Conservation (phyloP, 1,284 basidiomycete genomes). For the Serendipita sp. region DNA sequence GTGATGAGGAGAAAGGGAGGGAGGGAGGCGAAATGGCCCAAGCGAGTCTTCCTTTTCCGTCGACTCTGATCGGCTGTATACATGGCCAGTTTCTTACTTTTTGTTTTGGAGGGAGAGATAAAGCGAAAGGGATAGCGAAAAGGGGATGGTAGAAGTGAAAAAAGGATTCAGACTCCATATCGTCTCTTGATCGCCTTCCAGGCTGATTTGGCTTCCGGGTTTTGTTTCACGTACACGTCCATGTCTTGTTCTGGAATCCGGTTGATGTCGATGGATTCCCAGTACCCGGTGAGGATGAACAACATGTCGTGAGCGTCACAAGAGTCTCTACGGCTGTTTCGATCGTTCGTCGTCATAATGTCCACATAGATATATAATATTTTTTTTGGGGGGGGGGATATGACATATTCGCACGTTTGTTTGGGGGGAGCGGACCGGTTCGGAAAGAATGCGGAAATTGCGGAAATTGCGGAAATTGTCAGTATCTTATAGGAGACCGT, state of each 20-base stretch:
- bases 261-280: constrained; percentile 66
- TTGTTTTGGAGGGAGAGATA: too few species aligned
- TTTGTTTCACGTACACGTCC: constrained; percentile 47
- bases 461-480: background rate
- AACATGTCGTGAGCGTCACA: constrained; percentile 58
- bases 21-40: too few species aligned
- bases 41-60: too few species aligned
- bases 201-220: constrained; percentile 41
- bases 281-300: constrained; percentile 51
- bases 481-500: too few species aligned
- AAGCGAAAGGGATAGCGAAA: too few species aligned
- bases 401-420: constrained; percentile 4
- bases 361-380: background rate
- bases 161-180: constrained; percentile 24
- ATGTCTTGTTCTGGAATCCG: constrained; percentile 68
- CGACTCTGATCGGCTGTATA: too few species aligned
- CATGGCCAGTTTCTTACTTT: too few species aligned
- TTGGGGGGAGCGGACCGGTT: background rate
- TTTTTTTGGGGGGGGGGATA: constrained; percentile 11
- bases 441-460: too few species aligned
- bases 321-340: constrained; percentile 43
- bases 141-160: too few species aligned
- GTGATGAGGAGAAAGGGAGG: too few species aligned
- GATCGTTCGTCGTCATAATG: background rate
- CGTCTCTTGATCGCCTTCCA: constrained; percentile 58